Conservation (phyloP, 495 filamentous ascomycete species). For the Thermothielavioides terrestris region DNA sequence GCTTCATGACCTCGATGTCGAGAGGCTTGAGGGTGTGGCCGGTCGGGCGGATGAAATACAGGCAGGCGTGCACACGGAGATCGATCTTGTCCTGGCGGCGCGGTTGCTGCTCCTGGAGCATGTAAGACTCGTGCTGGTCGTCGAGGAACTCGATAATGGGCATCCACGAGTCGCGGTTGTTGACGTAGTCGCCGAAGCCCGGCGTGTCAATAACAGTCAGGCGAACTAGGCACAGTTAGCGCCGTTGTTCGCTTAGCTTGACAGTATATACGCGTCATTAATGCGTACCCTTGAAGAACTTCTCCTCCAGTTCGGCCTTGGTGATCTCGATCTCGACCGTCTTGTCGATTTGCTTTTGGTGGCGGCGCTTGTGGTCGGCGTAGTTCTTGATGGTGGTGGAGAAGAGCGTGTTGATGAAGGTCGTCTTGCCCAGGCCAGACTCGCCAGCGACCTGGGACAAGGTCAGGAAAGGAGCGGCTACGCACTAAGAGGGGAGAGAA, state of each 20-base stretch:
- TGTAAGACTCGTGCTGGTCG: slow-evolving; percentile 99
- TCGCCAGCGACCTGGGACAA: slow-evolving; percentile 79
- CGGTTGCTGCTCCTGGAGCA: slow-evolving; percentile 99
- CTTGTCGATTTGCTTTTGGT: slow-evolving; percentile 98
- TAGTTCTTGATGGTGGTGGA: slow-evolving; percentile 99
- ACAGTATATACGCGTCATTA: neutral
- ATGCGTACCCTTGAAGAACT: slow-evolving; percentile 95
- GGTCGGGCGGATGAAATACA: slow-evolving; percentile 98
- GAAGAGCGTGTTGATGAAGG: slow-evolving; percentile 99
- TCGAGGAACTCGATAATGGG: slow-evolving; percentile 99
- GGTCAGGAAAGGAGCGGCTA: neutral
- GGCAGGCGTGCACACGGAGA: slow-evolving; percentile 93
- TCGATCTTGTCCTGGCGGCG: slow-evolving; percentile 97
- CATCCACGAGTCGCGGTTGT: slow-evolving; percentile 99
- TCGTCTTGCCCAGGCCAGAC: slow-evolving; percentile 97
- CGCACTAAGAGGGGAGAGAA: neutral
- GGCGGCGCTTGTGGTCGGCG: slow-evolving; percentile 95
- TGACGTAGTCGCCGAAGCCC: slow-evolving; percentile 98
- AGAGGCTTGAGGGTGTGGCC: slow-evolving; percentile 97
- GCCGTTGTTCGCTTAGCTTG: too few species aligned
- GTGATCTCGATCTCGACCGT: slow-evolving; percentile 99
- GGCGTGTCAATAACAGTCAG: slow-evolving; percentile 98
- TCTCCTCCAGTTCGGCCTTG: slow-evolving; percentile 98
- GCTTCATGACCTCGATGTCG: slow-evolving; percentile 99
- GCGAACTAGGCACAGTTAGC: slow-evolving; percentile 56